Percentiles rank a stretch among this genome's conserved stretches.
Conservation (phyloP, 768 basidiomycete species). For the Tricholoma hemisulphureum region DNA sequence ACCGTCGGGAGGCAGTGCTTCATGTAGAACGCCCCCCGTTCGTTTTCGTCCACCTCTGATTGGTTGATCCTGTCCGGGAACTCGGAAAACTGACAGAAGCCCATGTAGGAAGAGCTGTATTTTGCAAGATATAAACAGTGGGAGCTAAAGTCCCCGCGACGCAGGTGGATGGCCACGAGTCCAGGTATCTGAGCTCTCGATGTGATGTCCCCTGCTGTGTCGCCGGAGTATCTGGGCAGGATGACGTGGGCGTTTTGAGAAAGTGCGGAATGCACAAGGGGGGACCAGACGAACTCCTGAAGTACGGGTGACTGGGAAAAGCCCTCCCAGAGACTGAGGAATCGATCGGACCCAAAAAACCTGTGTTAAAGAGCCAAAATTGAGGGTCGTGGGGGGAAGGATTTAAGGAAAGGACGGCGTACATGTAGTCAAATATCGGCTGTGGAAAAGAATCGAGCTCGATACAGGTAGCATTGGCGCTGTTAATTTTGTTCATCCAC, state of each 20-base stretch:
- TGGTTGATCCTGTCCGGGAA: conserved; percentile 46
- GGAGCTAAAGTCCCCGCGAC: conserved; percentile 52
- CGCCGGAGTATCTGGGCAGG: background rate
- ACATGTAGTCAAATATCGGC: background rate
- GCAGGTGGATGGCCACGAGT: conserved; percentile 41
- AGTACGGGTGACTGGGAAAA: conserved; percentile 47
- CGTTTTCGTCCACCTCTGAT: conserved; percentile 17
- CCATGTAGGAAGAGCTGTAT: conserved; percentile 42
- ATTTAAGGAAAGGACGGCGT: background rate
- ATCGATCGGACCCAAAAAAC: conserved; percentile 43
- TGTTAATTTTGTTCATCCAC: conserved; percentile 40
- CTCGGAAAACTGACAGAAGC: conserved; percentile 52
- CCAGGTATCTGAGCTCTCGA: conserved; percentile 11
- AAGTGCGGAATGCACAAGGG: conserved; percentile 39
- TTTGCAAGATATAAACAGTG: conserved; percentile 47
- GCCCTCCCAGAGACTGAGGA: conserved; percentile 41
- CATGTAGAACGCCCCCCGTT: conserved; percentile 34
- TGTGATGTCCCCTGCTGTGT: conserved; percentile 3
- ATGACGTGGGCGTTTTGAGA: background rate
- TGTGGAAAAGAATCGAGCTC: conserved; percentile 35
- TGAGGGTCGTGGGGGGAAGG: too few relatives aligned
- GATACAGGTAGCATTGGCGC: conserved; percentile 38
- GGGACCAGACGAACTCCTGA: conserved; percentile 56
- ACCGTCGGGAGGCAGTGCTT: conserved; percentile 54
- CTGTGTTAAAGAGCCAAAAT: too few relatives aligned